Base-by-base conservation (phyloP, 1,284 basidiomycete genomes). In the Takashimella tepidaria region DNA sequence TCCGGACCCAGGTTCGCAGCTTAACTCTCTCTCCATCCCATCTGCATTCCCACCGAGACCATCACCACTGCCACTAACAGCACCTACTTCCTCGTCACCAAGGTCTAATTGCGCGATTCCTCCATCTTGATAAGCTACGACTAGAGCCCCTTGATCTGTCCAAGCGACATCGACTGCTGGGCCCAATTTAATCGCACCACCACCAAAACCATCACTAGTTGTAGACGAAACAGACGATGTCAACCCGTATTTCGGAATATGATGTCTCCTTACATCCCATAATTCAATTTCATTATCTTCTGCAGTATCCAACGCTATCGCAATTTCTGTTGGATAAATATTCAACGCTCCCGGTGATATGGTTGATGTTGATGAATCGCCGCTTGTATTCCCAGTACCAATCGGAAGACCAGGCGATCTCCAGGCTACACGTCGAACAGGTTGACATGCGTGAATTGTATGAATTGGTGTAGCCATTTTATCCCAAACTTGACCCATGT, bases 201-300 rank as follows among this genome's bases (percentile, higher is more conserved):
- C n/a, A n/a, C n/a, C n/a, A n/a, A n/a, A n/a, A n/a, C n/a, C n/a
- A n/a, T n/a, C n/a, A n/a, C n/a, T n/a, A n/a, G n/a, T n/a, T 16
- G 31, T 37, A 16, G 31, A 37, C 16, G 10, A 8, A 8, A 37
- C 31, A n/a, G n/a, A 31, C 25, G 60, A 51, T 16, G 45, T 58
- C 4, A 92, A 79, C 1, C 82, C 79, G 83, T 90, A 92, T 72
- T 92, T 92, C 4, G 87, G 84, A 45, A 92, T 80, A 79, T 87
- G 87, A 3, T 84, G 82, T 37, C 89, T 78, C 41, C 89, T 79
- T 1, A 89, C 88, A 67, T 93, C 90, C 90, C 90, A 93, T 19
- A 92, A 84, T 66, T 92, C 89, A 21, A 92, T 79, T 0, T 75
- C 67, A 46, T 67, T 58, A 53, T 68, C 60, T 50, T 67, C 49